These are phyloP conservation scores for Yarrowia sp. DNA, from an alignment of 805 yeast species.

Conservation along the genomic window DNA sequence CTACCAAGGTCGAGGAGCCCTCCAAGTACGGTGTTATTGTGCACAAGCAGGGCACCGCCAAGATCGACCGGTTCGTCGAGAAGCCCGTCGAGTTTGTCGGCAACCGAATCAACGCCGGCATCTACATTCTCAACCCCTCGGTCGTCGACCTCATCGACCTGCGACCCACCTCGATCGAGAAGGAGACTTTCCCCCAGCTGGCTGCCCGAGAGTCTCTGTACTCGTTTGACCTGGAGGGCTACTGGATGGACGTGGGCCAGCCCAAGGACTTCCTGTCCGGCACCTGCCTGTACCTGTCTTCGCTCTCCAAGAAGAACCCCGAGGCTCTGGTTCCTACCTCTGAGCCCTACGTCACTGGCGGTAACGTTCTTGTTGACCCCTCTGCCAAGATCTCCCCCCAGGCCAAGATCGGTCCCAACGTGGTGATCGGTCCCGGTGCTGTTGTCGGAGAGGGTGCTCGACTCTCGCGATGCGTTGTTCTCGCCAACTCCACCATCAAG, in stretches of 20 bases:
- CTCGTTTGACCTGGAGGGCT: slow-evolving; percentile 97
- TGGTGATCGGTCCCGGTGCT: slow-evolving; percentile 95
- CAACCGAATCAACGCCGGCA: slow-evolving; percentile 99
- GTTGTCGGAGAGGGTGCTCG: slow-evolving; percentile 98
- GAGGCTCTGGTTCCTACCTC: slow-evolving; percentile 56
- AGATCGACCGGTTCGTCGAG: slow-evolving; percentile 98
- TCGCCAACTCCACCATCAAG: slow-evolving; percentile 86
- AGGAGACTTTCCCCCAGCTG: slow-evolving; percentile 97
- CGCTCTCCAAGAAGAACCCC: slow-evolving; percentile 78
- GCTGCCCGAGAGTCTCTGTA: slow-evolving; percentile 85
- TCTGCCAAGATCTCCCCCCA: slow-evolving; percentile 87
- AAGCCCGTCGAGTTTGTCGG: slow-evolving; percentile 99
- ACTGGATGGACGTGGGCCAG: slow-evolving; percentile 99
- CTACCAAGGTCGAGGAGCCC: slow-evolving; percentile 99
- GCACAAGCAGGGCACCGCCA: slow-evolving; percentile 89
- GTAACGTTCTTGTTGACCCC: slow-evolving; percentile 92
- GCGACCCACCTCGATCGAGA: slow-evolving; percentile 98
- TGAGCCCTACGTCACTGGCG: slow-evolving; percentile 77
- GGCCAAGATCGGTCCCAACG: slow-evolving; percentile 98
- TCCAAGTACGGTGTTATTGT: slow-evolving; percentile 99
- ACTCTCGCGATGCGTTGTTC: slow-evolving; percentile 90
- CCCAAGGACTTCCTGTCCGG: slow-evolving; percentile 99
- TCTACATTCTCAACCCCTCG: slow-evolving; percentile 95
- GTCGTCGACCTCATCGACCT: slow-evolving; percentile 95
- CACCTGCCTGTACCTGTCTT: slow-evolving; percentile 84